Evolutionary conservation across 1,284 basidiomycete species (phyloP).

Genomic region (Entoloma clypeatum): DNA sequence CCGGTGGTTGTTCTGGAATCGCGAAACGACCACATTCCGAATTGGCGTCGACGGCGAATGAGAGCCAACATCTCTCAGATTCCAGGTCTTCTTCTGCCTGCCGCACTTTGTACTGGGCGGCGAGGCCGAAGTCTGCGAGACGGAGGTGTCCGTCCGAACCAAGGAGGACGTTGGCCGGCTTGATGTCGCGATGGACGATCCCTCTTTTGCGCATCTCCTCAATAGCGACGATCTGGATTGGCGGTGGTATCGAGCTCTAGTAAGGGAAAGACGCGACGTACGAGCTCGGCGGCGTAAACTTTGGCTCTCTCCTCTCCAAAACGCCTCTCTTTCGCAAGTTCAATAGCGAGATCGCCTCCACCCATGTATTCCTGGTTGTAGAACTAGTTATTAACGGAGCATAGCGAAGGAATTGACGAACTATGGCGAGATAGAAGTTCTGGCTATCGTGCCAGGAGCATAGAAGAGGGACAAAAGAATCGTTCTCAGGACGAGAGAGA

Average conservation of each 20-base stretch:
- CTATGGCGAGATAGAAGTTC: conserved; percentile 4
- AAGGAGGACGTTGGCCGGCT: background rate
- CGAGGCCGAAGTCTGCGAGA: background rate
- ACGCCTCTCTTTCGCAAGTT: background rate
- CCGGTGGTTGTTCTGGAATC: too few species aligned
- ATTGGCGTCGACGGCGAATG: too few species aligned
- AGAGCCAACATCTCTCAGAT: too few species aligned
- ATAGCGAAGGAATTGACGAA: background rate
- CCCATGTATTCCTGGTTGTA: background rate
- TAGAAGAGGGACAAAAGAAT: background rate
- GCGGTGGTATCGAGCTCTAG: background rate
- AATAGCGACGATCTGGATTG: background rate
- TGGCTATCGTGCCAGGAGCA: conserved; percentile 1
- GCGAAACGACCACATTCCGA: too few species aligned
- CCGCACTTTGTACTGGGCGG: too few species aligned
- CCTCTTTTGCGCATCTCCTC: background rate
- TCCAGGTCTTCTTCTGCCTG: too few species aligned
- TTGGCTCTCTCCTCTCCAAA: background rate
- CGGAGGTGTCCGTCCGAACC: background rate
- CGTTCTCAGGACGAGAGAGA: too few species aligned
- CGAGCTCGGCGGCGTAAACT: conserved; percentile 3
- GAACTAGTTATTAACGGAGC: background rate
- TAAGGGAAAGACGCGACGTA: background rate
- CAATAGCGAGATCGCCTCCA: background rate
- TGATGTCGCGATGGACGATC: conserved; percentile 1